Evolutionary conservation across 805 yeast genomes (phyloP).

Genomic region (Zygoascus ofunaensis): DNA sequence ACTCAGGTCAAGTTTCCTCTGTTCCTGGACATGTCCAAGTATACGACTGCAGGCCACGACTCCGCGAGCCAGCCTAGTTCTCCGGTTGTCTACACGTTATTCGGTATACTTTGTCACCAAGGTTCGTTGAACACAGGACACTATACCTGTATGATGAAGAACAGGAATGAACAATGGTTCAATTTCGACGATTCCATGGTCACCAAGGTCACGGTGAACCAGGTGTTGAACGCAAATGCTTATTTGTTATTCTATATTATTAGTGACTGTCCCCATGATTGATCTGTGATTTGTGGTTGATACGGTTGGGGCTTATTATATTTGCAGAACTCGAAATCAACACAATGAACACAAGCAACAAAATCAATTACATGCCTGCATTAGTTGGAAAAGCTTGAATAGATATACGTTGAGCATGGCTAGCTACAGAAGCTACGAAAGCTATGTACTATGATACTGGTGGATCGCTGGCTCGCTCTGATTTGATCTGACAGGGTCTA

Average conservation of each 20-base stretch:
- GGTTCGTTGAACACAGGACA: conserved; percentile 97
- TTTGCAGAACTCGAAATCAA: too few species aligned
- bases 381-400: too few species aligned
- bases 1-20: conserved; percentile 64
- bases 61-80: conserved; percentile 4
- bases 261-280: conserved; percentile 8
- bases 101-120: conserved; percentile 78
- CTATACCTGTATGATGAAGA: conserved; percentile 71
- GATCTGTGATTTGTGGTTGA: too few species aligned
- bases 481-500: too few species aligned
- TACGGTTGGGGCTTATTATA: too few species aligned
- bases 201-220: conserved; percentile 50
- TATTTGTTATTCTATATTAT: conserved; percentile 51
- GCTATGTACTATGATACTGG: too few species aligned
- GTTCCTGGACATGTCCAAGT: conserved; percentile 61
- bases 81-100: conserved; percentile 62
- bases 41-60: conserved; percentile 25
- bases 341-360: too few species aligned
- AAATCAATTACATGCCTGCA: too few species aligned
- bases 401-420: too few species aligned
- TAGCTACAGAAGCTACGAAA: too few species aligned
- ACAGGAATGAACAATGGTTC: conserved; percentile 73
- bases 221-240: conserved; percentile 65
- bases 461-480: too few species aligned
- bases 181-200: conserved; percentile 85